phyloP scores from a whole-genome alignment of 495 filamentous ascomycete genomes.

The Neurospora hispaniola region DNA sequence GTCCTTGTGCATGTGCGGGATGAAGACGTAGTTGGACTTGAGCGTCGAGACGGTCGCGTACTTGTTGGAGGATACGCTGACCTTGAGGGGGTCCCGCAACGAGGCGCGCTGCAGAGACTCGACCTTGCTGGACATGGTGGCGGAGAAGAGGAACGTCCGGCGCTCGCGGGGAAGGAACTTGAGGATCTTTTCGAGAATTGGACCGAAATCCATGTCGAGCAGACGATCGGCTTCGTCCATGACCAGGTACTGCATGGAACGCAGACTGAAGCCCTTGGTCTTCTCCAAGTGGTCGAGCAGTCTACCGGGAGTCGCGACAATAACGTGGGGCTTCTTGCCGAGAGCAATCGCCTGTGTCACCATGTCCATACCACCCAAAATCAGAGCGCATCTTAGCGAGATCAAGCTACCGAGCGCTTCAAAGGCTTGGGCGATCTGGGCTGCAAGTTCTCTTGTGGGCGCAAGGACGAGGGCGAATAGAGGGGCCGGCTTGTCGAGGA shows the following conservation, averaged over 20 bases:
- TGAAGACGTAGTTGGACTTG: constrained; percentile 70
- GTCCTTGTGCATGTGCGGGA: constrained; percentile 87
- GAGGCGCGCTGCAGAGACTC: constrained; percentile 85
- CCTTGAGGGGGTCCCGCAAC: constrained; percentile 60
- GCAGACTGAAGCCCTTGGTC: constrained; percentile 84
- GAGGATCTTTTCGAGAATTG: constrained; percentile 83
- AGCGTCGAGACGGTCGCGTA: constrained; percentile 85
- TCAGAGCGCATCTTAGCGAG: constrained; percentile 61
- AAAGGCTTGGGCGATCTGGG: constrained; percentile 77
- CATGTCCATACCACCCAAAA: constrained; percentile 95
- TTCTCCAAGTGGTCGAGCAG: constrained; percentile 91
- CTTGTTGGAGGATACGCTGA: constrained; percentile 64
- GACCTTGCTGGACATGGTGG: constrained; percentile 87
- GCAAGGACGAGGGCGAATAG: constrained; percentile 75
- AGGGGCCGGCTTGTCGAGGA: constrained; percentile 72
- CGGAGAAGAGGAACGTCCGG: constrained; percentile 82
- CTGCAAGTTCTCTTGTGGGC: constrained; percentile 85
- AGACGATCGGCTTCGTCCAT: constrained; percentile 91
- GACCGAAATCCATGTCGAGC: constrained; percentile 89
- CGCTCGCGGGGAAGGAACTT: constrained; percentile 77
- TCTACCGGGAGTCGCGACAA: constrained; percentile 83
- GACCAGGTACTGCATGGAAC: constrained; percentile 68
- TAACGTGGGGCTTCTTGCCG: constrained; percentile 81
- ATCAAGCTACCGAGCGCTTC: constrained; percentile 79
- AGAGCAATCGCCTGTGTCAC: constrained; percentile 78